phyloP scores from a whole-genome alignment of 257 asterid species.

The Fraxinus pennsylvanica region DNA sequence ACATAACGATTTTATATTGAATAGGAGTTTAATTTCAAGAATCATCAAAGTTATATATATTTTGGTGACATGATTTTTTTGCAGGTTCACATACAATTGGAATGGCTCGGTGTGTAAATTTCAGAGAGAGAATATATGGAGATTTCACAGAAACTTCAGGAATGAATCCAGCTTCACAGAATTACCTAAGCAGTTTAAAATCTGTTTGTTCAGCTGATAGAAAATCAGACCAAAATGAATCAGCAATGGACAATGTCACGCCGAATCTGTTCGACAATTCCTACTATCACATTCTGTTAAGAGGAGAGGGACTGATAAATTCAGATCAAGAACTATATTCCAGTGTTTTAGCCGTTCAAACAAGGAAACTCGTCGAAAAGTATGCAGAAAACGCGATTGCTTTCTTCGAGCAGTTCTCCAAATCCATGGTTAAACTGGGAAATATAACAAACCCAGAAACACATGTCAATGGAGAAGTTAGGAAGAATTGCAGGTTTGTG shows the following conservation, averaged over 20 bases:
- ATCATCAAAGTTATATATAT: background rate
- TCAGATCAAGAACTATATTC: constrained; percentile 85
- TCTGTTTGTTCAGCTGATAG: constrained; percentile 56
- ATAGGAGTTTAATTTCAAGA: no score
- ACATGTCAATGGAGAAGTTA: constrained; percentile 69
- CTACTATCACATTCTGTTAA: constrained; percentile 56
- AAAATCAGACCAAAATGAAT: constrained; percentile 60
- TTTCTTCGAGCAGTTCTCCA: constrained; percentile 79
- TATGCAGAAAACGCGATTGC: constrained; percentile 65
- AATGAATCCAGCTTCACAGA: constrained; percentile 42
- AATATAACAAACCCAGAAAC: constrained; percentile 70
- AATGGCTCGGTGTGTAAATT: constrained; percentile 80
- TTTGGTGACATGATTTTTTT: background rate
- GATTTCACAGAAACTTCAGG: constrained; percentile 51
- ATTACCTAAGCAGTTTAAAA: constrained; percentile 50
- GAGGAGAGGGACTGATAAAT: constrained; percentile 69
- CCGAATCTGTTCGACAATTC: constrained; percentile 78
- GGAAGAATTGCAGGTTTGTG: constrained; percentile 82
- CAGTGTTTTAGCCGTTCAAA: constrained; percentile 57
- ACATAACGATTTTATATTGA: no score
- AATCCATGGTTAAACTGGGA: constrained; percentile 90
- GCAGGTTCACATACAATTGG: constrained; percentile 96
- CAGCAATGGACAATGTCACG: constrained; percentile 70
- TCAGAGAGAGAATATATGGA: constrained; percentile 74
- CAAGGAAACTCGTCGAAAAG: constrained; percentile 59